Percentiles rank a stretch among this genome's conserved stretches.
Conservation (phyloP, 1,284 basidiomycete species). For the Cronartium quercuum region DNA sequence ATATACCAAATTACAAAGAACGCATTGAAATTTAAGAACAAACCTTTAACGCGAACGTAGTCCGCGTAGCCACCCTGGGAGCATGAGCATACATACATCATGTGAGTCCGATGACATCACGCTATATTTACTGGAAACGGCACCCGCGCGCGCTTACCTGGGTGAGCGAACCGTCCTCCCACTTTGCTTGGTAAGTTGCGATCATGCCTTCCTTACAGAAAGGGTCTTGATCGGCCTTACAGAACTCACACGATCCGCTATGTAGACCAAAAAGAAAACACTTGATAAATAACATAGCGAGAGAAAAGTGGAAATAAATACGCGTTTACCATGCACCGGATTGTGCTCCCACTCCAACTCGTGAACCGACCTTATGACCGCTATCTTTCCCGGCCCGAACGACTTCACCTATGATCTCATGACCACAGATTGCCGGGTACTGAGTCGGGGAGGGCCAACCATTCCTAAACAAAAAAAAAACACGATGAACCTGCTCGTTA, state of each 20-base stretch:
- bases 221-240: constrained; percentile 8
- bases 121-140: background rate
- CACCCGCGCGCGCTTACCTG: background rate
- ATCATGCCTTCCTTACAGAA: constrained; percentile 22
- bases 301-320: background rate
- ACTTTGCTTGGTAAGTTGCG: constrained; percentile 30
- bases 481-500: background rate
- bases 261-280: background rate
- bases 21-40: background rate
- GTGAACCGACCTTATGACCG: constrained; percentile 7
- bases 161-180: constrained; percentile 7
- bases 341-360: constrained; percentile 32
- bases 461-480: constrained; percentile 12
- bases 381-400: constrained; percentile 20
- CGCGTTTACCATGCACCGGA: constrained; percentile 15
- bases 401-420: constrained; percentile 30
- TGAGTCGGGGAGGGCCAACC: constrained; percentile 21
- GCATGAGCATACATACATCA: background rate
- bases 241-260: constrained; percentile 21
- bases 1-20: too few species aligned
- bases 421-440: constrained; percentile 26
- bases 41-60: constrained; percentile 33
- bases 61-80: constrained; percentile 34
- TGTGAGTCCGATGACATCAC: background rate
- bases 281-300: background rate